Evolutionary conservation across 345 rosid genomes (phyloP).

Genomic region (Cochlearia excelsa): DNA sequence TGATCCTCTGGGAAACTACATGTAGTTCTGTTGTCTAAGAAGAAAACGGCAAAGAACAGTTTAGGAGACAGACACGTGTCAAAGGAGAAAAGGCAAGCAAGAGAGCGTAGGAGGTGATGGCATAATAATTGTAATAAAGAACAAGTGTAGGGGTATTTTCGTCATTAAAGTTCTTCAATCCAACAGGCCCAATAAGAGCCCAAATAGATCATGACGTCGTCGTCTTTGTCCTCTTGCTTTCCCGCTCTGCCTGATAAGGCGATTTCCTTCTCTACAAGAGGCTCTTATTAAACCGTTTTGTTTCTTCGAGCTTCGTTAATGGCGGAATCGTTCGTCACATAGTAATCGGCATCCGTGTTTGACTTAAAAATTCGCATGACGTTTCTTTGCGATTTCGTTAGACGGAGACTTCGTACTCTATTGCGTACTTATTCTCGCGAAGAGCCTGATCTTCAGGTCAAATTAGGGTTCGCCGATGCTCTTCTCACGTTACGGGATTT

Average conservation of each 20-base stretch:
- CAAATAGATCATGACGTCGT: neutral
- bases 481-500: constrained; percentile 45
- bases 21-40: constrained; percentile 3
- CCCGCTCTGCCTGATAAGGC: constrained; percentile 37
- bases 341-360: neutral
- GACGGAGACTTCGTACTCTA: constrained; percentile 53
- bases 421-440: constrained; percentile 65
- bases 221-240: constrained; percentile 37
- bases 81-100: too few relatives aligned
- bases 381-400: constrained; percentile 46
- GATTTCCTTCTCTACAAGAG: neutral
- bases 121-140: too few relatives aligned
- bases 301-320: constrained; percentile 18
- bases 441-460: constrained; percentile 60
- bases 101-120: too few relatives aligned
- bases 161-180: too few relatives aligned
- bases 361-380: constrained; percentile 29
- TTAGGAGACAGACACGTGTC: constrained; percentile 29
- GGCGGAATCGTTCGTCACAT: constrained; percentile 19
- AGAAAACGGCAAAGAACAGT: constrained; percentile 24
- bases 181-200: too few relatives aligned
- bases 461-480: constrained; percentile 59
- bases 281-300: constrained; percentile 6
- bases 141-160: too few relatives aligned
- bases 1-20: neutral